A percentile compares a stretch with the other conserved stretches of the same genome.
Conservation (phyloP, 1,284 basidiomycete genomes). For the Anthracocystis panici-leucophaei region DNA sequence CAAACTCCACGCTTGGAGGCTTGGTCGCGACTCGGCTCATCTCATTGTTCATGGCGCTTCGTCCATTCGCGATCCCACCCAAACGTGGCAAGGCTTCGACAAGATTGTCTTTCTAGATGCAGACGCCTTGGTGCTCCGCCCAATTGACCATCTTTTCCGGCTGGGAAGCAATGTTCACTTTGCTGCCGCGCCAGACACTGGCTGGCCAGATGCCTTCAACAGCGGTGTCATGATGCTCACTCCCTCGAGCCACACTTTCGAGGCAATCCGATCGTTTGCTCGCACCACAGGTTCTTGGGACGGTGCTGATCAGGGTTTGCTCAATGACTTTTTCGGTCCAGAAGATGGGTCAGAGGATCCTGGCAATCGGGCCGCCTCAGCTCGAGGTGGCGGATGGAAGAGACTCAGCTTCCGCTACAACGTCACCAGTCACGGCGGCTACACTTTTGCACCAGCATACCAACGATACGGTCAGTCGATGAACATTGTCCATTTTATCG, state of each 20-base stretch:
- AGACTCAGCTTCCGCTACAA: constrained; percentile 87
- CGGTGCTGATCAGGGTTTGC: constrained; percentile 93
- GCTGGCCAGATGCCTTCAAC: constrained; percentile 99
- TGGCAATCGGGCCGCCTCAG: neutral
- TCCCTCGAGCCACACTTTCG: constrained; percentile 85
- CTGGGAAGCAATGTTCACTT: constrained; percentile 60
- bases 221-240: constrained; percentile 90
- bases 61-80: neutral
- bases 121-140: constrained; percentile 84
- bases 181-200: constrained; percentile 92
- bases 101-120: constrained; percentile 96
- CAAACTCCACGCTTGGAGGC: constrained; percentile 93
- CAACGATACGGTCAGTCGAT: constrained; percentile 89
- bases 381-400: constrained; percentile 81
- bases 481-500: constrained; percentile 92
- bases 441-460: constrained; percentile 96
- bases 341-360: constrained; percentile 70
- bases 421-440: constrained; percentile 95
- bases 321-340: constrained; percentile 85
- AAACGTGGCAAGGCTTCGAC: constrained; percentile 76
- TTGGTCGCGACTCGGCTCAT: constrained; percentile 69
- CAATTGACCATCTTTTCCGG: constrained; percentile 59
- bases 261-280: constrained; percentile 78
- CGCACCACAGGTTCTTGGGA: constrained; percentile 89
- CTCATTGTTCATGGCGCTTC: constrained; percentile 22